Evolutionary conservation across 2,329 filamentous ascomycete genomes (phyloP), one percentile per base, ranked within the genome.

Genomic region (Lachnellula cervina): DNA sequence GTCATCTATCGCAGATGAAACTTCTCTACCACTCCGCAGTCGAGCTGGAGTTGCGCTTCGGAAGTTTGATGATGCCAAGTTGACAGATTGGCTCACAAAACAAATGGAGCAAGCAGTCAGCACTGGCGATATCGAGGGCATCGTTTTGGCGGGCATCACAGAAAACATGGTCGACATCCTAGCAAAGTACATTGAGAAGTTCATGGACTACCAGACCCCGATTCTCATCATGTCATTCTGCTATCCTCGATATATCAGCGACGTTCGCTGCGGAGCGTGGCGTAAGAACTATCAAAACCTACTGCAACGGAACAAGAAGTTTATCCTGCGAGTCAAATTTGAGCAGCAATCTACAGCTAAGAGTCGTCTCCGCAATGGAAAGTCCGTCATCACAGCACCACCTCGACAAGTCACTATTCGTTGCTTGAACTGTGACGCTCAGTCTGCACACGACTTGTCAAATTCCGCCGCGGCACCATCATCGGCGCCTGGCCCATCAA

Each of bases 151-250:
- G 0, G 90, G 90, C 38, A 85, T 95, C 57, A 85, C 84, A 2
- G 87, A 90, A 61, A 76, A 77, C 52, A 78, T 87, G 51, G 84
- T 92, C 56, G 87, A 91, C 67, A 82, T 94, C 17, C 81, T 93
- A 57, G 86, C 88, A 58, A 82, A 83, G 50, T 90, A 91, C 70
- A 80, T 94, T 46, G 79, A 86, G 63, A 87, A 87, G 62, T 90
- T 87, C 69, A 80, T 84, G 66, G 89, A 93, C 69, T 79, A 89
- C 23, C 90, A 95, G 72, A 91, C 89, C 1, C 87, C 89, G 1
- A 86, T 88, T 0, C 77, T 94, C 2, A 81, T 90, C 57, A 81
- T 89, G 55, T 87, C 87, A 13, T 85, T 88, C 69, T 88, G 87
- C 62, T 82, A 84, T 55, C 89, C 89, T 0, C 80, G 84, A 8